Conservation (phyloP, 768 basidiomycete genomes). For the Cubamyces lactineus region DNA sequence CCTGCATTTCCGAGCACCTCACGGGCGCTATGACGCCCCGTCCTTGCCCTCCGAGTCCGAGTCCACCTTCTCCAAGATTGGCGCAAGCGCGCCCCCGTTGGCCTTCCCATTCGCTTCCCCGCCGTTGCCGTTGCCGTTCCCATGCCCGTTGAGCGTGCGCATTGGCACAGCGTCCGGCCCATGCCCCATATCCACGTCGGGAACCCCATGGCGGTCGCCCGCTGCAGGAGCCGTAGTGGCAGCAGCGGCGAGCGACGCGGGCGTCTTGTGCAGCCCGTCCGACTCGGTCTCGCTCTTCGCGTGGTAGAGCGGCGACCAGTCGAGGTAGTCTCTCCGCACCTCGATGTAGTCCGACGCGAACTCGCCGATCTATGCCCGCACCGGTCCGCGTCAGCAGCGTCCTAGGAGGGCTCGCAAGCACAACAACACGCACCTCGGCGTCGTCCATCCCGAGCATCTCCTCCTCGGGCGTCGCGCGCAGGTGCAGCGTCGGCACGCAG, state of each 20-base stretch:
- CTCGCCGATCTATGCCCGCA: constrained; percentile 55
- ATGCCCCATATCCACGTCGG: constrained; percentile 20
- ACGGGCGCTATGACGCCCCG: neutral
- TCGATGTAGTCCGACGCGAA: constrained; percentile 58
- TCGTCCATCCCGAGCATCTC: constrained; percentile 89
- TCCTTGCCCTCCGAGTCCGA: neutral
- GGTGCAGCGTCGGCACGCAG: constrained; percentile 70
- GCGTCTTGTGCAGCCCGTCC: constrained; percentile 5
- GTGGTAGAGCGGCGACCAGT: constrained; percentile 48
- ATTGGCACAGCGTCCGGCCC: constrained; percentile 1
- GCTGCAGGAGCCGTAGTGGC: constrained; percentile 23
- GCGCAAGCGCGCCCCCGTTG: neutral
- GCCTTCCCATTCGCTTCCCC: neutral
- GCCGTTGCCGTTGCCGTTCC: neutral
- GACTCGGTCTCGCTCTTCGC: constrained; percentile 16
- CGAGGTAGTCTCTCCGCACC: constrained; percentile 64
- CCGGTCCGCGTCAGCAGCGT: constrained; percentile 34
- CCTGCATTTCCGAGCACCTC: neutral
- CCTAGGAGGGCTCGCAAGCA: no score
- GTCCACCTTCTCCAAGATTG: constrained; percentile 23
- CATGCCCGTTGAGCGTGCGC: neutral
- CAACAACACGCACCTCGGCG: constrained; percentile 54
- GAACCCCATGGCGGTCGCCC: constrained; percentile 37
- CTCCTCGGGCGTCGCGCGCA: constrained; percentile 64
- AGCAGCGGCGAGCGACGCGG: neutral